Evolutionary conservation across 176 grass and related monocot genomes (phyloP).

Genomic region (Cenchrus fungigraminus): DNA sequence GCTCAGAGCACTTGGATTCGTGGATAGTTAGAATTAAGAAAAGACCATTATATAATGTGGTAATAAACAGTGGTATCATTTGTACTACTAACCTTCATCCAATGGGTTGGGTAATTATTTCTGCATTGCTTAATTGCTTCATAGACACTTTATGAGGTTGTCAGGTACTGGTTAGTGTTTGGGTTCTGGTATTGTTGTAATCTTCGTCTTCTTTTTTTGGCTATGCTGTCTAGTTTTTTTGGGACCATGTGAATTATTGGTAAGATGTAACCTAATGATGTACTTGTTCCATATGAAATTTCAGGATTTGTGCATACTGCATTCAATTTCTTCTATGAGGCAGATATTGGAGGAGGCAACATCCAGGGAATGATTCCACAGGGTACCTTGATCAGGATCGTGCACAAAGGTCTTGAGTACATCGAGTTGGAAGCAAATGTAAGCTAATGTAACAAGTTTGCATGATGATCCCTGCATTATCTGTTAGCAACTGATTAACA

Average conservation of each 20-base stretch:
- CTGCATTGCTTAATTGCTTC: background rate
- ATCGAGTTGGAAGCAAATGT: slow-evolving; percentile 57
- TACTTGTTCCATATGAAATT: slow-evolving; percentile 6
- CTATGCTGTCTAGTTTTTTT: background rate
- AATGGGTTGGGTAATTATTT: background rate
- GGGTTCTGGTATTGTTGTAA: background rate
- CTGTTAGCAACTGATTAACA: background rate
- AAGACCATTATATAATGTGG: background rate
- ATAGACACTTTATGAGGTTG: background rate
- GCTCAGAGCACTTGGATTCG: background rate
- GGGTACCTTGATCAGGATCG: slow-evolving; percentile 42
- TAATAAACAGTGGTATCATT: background rate
- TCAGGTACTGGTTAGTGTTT: background rate
- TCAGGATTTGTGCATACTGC: slow-evolving; percentile 51
- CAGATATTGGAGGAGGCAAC: slow-evolving; percentile 29
- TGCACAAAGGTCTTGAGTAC: slow-evolving; percentile 51
- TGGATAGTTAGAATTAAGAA: background rate
- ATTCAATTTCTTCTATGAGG: slow-evolving; percentile 49
- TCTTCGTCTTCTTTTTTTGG: background rate
- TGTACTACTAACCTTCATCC: background rate
- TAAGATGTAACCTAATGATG: background rate
- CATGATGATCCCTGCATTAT: background rate
- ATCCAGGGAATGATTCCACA: slow-evolving; percentile 39
- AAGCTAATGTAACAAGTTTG: slow-evolving; percentile 22
- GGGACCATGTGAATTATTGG: background rate